These are phyloP conservation scores for Rhodotorula sp. DNA, from an alignment of 1,284 basidiomycete species.

Conservation along the genomic window DNA sequence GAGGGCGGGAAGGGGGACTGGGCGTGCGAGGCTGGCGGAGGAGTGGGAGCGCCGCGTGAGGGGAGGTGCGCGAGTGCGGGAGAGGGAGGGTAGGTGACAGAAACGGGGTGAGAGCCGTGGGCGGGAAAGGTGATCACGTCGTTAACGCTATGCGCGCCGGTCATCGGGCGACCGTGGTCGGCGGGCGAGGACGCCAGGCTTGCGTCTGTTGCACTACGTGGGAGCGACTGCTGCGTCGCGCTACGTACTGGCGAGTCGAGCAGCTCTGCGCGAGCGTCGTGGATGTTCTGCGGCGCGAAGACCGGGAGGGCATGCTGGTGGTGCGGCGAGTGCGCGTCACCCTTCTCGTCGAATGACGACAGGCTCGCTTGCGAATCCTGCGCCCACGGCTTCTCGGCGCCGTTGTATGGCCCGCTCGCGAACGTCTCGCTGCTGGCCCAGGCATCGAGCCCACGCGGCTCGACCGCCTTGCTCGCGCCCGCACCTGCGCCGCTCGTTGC, in stretches of 20 bases:
- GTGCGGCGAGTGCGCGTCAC: not conserved
- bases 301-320: not conserved
- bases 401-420: not conserved
- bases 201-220: not conserved
- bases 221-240: not conserved
- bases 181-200: not conserved
- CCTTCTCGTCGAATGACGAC: not conserved
- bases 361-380: slow-evolving; percentile 10
- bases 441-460: not conserved
- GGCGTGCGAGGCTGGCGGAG: not conserved
- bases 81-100: not conserved
- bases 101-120: not conserved
- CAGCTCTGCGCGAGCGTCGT: slow-evolving; percentile 16
- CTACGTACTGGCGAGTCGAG: not conserved
- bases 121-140: slow-evolving; percentile 24
- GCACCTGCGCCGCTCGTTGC: not conserved
- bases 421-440: slow-evolving; percentile 13
- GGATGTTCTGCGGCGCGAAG: slow-evolving; percentile 5
- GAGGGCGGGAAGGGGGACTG: not conserved
- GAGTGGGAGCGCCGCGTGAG: not conserved
- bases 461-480: not conserved
- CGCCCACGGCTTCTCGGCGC: slow-evolving; percentile 8
- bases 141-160: slow-evolving; percentile 22
- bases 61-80: not conserved
- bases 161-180: not conserved